Percentiles rank a stretch among this genome's conserved stretches.
phyloP scores from a whole-genome alignment of 1,284 basidiomycete genomes.

The Sanghuangporus weigelae region DNA sequence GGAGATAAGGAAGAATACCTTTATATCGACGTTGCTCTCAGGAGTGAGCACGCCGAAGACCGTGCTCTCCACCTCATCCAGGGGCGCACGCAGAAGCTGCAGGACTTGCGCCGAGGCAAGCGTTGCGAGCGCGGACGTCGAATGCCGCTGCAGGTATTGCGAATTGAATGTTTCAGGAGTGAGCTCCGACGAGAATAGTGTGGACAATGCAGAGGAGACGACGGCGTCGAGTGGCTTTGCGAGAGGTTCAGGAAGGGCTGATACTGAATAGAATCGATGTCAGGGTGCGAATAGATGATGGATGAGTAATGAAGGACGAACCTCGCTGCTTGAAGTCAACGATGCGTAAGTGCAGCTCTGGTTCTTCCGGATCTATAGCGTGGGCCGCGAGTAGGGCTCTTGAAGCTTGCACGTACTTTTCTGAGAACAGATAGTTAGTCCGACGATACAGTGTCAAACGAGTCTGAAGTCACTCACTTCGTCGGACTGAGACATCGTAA shows the following conservation, averaged over 20 bases:
- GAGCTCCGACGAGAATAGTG: slow-evolving; percentile 52
- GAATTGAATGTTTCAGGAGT: slow-evolving; percentile 66
- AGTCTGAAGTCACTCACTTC: slow-evolving; percentile 46
- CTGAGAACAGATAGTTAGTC: slow-evolving; percentile 33
- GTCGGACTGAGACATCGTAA: slow-evolving; percentile 79
- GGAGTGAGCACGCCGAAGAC: slow-evolving; percentile 48
- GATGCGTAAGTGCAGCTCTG: slow-evolving; percentile 69
- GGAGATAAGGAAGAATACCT: slow-evolving; percentile 36
- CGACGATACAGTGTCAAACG: not conserved
- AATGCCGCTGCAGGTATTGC: slow-evolving; percentile 65
- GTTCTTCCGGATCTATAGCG: slow-evolving; percentile 49
- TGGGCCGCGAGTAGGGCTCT: slow-evolving; percentile 63
- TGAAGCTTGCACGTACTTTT: slow-evolving; percentile 76
- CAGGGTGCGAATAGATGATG: not conserved
- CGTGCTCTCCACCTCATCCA: slow-evolving; percentile 54
- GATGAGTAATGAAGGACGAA: slow-evolving; percentile 27
- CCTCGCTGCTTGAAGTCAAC: slow-evolving; percentile 59
- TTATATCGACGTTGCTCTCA: slow-evolving; percentile 41
- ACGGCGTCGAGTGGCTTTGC: slow-evolving; percentile 40
- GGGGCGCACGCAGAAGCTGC: slow-evolving; percentile 39
- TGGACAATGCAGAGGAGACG: slow-evolving; percentile 40
- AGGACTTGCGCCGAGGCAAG: slow-evolving; percentile 58
- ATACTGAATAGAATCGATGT: slow-evolving; percentile 29
- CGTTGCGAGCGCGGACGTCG: slow-evolving; percentile 44
- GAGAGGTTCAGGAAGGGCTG: slow-evolving; percentile 35